Evolutionary conservation across 78 protist species (phyloP).

Genomic region (Parvularia atlantis): DNA sequence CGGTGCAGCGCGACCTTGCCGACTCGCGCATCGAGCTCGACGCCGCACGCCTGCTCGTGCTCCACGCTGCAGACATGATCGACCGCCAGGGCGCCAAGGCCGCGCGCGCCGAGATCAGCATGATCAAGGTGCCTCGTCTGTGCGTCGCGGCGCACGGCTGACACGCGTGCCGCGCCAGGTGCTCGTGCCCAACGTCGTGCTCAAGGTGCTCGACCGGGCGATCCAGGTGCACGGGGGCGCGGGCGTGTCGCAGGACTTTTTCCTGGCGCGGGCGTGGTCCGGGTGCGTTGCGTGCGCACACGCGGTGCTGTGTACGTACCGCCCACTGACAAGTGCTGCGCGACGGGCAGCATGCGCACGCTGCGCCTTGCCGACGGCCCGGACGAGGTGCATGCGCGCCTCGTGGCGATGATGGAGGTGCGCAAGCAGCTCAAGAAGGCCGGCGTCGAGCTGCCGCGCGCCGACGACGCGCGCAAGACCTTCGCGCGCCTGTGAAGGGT

Average conservation of each 20-base stretch:
- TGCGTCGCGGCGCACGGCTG: not conserved
- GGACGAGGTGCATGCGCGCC: constrained; percentile 26
- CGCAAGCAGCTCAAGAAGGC: no score
- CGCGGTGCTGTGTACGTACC: no score
- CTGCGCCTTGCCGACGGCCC: constrained; percentile 76
- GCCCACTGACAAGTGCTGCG: no score
- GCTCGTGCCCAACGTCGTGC: constrained; percentile 40
- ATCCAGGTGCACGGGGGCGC: constrained; percentile 50
- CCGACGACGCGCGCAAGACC: no score
- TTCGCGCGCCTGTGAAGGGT: no score
- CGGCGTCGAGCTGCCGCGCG: no score
- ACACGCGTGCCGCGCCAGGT: constrained; percentile 1
- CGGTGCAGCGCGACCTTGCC: constrained; percentile 42
- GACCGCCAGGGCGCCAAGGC: constrained; percentile 42
- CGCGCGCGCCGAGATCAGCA: constrained; percentile 39
- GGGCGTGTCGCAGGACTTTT: constrained; percentile 14
- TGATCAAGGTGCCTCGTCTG: constrained; percentile 49
- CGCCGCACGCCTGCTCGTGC: constrained; percentile 46
- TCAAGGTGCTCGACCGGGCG: constrained; percentile 54
- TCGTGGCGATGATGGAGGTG: not conserved
- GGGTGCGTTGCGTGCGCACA: no score
- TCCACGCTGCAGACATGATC: constrained; percentile 47
- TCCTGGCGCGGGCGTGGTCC: constrained; percentile 21
- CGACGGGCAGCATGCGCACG: no score
- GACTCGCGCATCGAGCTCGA: constrained; percentile 55